Percentiles rank a stretch among this genome's conserved stretches.
These are phyloP conservation scores for Microdochium paspali DNA, from an alignment of 2,329 filamentous ascomycete species.

Conservation along the genomic window DNA sequence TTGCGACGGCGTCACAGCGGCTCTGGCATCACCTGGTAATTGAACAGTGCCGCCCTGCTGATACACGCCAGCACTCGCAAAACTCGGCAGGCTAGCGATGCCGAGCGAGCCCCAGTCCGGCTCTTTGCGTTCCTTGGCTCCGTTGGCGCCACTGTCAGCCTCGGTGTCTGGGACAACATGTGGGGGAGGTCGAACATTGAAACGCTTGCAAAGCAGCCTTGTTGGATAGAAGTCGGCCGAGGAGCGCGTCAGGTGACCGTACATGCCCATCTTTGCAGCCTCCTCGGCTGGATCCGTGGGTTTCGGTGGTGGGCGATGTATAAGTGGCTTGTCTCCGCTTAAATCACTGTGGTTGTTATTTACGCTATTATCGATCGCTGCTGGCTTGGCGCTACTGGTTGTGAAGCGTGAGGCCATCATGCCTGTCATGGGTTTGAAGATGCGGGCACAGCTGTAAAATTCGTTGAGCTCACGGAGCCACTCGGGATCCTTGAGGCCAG, in stretches of 20 bases:
- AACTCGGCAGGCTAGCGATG: neutral
- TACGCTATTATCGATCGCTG: constrained; percentile 20
- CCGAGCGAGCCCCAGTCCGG: constrained; percentile 3
- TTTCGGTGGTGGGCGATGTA: constrained; percentile 42
- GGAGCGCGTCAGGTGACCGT: constrained; percentile 75
- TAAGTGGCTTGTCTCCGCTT: constrained; percentile 18
- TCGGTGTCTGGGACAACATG: constrained; percentile 51
- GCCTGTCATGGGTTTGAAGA: constrained; percentile 88
- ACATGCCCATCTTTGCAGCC: constrained; percentile 87
- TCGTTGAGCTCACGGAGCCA: constrained; percentile 74
- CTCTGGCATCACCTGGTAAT: neutral
- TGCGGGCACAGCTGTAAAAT: constrained; percentile 54
- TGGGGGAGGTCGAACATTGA: constrained; percentile 72
- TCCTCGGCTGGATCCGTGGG: constrained; percentile 70
- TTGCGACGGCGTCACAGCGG: neutral
- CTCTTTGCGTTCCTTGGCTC: constrained; percentile 2
- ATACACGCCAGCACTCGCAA: neutral
- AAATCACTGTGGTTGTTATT: constrained; percentile 8
- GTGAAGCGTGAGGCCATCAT: constrained; percentile 93
- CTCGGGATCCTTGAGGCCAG: constrained; percentile 50
- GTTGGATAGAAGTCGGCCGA: constrained; percentile 67
- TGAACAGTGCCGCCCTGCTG: neutral
- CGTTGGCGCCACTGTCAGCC: constrained; percentile 11
- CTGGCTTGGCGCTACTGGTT: constrained; percentile 44
- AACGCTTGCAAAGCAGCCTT: constrained; percentile 84